Evolutionary conservation across 176 grass and related monocot genomes (phyloP).

Genomic region (Tillandsia leiboldiana): DNA sequence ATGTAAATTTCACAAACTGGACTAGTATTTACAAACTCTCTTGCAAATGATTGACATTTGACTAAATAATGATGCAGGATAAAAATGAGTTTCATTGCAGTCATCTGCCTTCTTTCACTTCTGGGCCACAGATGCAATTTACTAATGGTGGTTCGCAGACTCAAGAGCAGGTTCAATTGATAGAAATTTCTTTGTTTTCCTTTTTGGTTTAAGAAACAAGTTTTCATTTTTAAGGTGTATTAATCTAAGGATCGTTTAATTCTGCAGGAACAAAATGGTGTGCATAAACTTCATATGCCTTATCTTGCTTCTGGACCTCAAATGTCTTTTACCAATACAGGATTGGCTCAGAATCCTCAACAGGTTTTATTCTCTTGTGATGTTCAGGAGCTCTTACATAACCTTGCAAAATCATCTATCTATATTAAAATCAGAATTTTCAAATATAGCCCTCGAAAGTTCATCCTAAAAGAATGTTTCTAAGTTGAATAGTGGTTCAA

Average conservation of each 20-base stretch:
- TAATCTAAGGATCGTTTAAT: background rate
- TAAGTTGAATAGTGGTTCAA: no score
- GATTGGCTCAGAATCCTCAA: background rate
- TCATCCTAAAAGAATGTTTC: no score
- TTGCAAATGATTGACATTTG: background rate
- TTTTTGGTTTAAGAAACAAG: background rate
- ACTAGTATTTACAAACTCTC: background rate
- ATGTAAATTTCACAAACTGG: background rate
- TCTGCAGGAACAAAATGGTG: slow-evolving; percentile 12
- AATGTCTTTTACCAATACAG: background rate
- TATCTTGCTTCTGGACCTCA: background rate
- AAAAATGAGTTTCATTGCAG: background rate
- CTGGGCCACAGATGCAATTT: background rate
- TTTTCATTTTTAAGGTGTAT: background rate
- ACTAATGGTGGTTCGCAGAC: background rate
- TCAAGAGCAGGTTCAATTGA: background rate
- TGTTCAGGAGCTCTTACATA: no score
- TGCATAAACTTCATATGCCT: background rate
- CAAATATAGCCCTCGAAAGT: no score
- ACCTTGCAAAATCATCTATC: no score
- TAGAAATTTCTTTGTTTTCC: background rate
- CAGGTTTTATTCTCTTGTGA: slow-evolving; percentile 6
- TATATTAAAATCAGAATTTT: no score
- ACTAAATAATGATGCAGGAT: background rate
- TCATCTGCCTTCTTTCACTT: slow-evolving; percentile 6